Base-by-base conservation (phyloP, 2,329 filamentous ascomycete species). In the Hypomyces rosellus region DNA sequence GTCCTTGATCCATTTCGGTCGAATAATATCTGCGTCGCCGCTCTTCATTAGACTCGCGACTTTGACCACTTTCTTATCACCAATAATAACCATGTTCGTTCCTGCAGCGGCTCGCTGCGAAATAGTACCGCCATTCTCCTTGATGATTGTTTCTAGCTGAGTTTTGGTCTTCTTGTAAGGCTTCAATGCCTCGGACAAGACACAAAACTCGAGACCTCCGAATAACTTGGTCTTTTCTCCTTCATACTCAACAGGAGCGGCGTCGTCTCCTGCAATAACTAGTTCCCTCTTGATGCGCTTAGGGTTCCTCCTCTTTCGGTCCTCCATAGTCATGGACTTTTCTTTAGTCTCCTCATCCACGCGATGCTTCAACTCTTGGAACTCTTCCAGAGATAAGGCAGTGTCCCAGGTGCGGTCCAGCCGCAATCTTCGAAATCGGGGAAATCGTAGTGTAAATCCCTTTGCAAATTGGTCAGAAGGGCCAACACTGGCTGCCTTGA, bases 401-500 rank as follows among this genome's bases (percentile, higher is more conserved):
- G 82, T 81, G 44, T 87, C 77, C 92, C 93, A 99, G 50, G 78
- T 74, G 57, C 91, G 89, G 66, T 97, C 93, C n/a, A 80, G 76
- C 4, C 90, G 81, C 5, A 97, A 70, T 34, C 77, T 79, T 55
- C 89, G 89, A 68, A 97, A 96, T 1, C 93, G 84, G 2, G 93
- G 93, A 60, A 99, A 99, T 1, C 93, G 84, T 37, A 99, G 71
- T 0, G 93, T 97, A 54, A 86, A 73, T 1, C 81, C 81, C 14
- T 81, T 81, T 7, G 85, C 84, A 63, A 96, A 97, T 52, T 86
- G 82, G 47, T 91, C 86, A 1, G 88, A 92, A 0, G 74, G 70
- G 1, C 79, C 81, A 0, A 95, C 81, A 16, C 84, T 88, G 1
- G 92, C 86, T 3, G 91, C 93, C 68, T 97, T 99, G 54, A 93